Percentiles rank a stretch among this genome's conserved stretches.
Conservation (phyloP, 1,284 basidiomycete species). For the Moesziomyces globuligerus region DNA sequence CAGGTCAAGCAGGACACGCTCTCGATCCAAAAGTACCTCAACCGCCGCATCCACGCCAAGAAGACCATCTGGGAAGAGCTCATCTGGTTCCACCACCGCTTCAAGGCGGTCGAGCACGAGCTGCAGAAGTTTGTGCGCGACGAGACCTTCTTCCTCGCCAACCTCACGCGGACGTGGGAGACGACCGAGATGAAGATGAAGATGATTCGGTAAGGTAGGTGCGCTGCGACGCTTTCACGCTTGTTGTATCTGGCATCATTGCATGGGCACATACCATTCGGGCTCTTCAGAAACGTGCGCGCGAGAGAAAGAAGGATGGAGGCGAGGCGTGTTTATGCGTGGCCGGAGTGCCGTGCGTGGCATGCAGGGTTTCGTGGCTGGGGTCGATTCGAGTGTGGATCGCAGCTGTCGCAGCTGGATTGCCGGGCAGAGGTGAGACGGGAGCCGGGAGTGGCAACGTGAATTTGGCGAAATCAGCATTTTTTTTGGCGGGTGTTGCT, state of each 20-base stretch:
- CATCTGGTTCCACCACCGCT: slow-evolving; percentile 44
- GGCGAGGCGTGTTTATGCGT: too few species aligned
- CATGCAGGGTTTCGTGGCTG: not conserved
- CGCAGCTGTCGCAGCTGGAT: too few species aligned
- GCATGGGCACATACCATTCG: too few species aligned
- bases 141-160: slow-evolving; percentile 21
- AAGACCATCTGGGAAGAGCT: slow-evolving; percentile 50
- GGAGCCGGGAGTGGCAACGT: not conserved
- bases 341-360: not conserved
- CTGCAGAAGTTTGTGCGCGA: slow-evolving; percentile 33
- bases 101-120: slow-evolving; percentile 36
- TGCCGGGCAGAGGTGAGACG: too few species aligned
- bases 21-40: slow-evolving; percentile 39
- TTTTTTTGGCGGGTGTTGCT: too few species aligned
- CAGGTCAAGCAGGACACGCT: slow-evolving; percentile 37
- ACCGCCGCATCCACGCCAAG: slow-evolving; percentile 37
- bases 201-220: slow-evolving; percentile 26
- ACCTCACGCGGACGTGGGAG: slow-evolving; percentile 38
- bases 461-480: not conserved
- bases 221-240: not conserved
- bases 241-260: too few species aligned
- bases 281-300: too few species aligned
- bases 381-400: too few species aligned
- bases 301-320: too few species aligned
- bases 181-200: slow-evolving; percentile 45